A percentile compares a stretch with the other conserved stretches of the same genome.
These are phyloP conservation scores for Quercus alba DNA, from an alignment of 306 rosid species.

Conservation along the genomic window DNA sequence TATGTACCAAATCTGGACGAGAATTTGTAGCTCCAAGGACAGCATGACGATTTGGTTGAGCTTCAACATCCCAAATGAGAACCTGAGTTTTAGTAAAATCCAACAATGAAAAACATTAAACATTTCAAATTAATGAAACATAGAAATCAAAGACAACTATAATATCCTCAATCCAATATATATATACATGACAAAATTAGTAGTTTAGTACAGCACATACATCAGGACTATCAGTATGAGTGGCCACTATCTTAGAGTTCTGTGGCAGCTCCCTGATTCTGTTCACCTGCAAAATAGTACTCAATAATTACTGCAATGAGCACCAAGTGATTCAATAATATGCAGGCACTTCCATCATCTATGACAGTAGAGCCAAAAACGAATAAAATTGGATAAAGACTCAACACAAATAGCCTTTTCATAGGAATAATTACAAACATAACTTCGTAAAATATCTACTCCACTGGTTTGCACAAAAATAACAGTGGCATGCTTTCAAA, in stretches of 20 bases:
- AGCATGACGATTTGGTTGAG: constrained; percentile 97
- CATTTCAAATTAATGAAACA: constrained; percentile 8
- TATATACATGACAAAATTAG: background rate
- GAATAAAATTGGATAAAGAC: background rate
- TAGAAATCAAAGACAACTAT: constrained; percentile 5
- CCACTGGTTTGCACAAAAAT: background rate
- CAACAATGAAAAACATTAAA: background rate
- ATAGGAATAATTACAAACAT: background rate
- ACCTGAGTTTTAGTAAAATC: constrained; percentile 49
- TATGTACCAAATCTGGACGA: constrained; percentile 91
- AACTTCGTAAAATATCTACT: background rate
- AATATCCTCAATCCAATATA: background rate
- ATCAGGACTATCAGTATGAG: constrained; percentile 98
- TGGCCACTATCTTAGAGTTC: constrained; percentile 89
- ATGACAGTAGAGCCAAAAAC: constrained; percentile 7
- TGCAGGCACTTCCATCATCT: background rate
- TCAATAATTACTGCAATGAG: constrained; percentile 11
- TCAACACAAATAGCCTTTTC: background rate
- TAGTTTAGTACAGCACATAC: constrained; percentile 39
- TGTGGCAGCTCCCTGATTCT: constrained; percentile 97
- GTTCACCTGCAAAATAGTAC: constrained; percentile 68
- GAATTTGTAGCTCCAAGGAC: constrained; percentile 93
- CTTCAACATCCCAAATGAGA: constrained; percentile 96
- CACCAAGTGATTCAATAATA: background rate
- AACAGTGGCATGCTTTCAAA: background rate